A percentile compares a stretch with the other conserved stretches of the same genome.
phyloP scores from a whole-genome alignment of 495 filamentous ascomycete species.

The Ramalina peruviana region DNA sequence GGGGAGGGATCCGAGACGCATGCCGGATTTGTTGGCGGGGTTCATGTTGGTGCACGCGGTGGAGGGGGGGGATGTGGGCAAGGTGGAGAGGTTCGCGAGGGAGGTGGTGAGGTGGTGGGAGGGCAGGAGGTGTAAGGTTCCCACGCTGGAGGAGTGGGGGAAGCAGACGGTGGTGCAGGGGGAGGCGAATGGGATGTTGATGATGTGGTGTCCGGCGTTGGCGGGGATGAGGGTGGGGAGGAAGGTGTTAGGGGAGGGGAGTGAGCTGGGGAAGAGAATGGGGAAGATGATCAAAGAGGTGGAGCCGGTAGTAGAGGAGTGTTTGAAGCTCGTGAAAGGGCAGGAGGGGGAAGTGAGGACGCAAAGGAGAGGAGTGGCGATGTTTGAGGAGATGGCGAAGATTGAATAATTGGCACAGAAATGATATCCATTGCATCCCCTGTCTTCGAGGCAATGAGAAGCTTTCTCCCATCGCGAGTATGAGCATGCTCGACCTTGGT shows the following conservation, averaged over 20 bases:
- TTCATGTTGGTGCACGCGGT: conserved; percentile 10
- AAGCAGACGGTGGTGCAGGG: neutral
- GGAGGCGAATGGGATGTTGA: conserved; percentile 10
- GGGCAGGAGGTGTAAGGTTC: neutral
- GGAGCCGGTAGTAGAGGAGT: conserved; percentile 7
- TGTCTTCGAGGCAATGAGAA: too few relatives aligned
- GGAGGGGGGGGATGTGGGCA: conserved; percentile 2
- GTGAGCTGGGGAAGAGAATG: conserved; percentile 2
- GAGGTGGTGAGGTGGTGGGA: conserved; percentile 9
- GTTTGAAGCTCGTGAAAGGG: neutral
- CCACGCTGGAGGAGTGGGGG: conserved; percentile 1
- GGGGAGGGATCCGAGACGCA: conserved; percentile 5
- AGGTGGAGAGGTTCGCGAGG: conserved; percentile 9
- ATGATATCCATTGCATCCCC: neutral
- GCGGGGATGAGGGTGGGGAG: conserved; percentile 12
- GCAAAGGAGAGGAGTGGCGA: conserved; percentile 5
- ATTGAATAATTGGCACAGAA: neutral
- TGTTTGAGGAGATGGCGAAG: conserved; percentile 10
- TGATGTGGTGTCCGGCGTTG: conserved; percentile 11
- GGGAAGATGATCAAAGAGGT: conserved; percentile 5
- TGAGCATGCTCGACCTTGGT: too few relatives aligned
- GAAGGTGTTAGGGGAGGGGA: conserved; percentile 5
- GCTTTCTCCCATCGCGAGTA: too few relatives aligned
- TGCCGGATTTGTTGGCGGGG: conserved; percentile 9
- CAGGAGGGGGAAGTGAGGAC: neutral